Conservation (phyloP, 2,329 filamentous ascomycete genomes). For the Podosphaera fusca region DNA sequence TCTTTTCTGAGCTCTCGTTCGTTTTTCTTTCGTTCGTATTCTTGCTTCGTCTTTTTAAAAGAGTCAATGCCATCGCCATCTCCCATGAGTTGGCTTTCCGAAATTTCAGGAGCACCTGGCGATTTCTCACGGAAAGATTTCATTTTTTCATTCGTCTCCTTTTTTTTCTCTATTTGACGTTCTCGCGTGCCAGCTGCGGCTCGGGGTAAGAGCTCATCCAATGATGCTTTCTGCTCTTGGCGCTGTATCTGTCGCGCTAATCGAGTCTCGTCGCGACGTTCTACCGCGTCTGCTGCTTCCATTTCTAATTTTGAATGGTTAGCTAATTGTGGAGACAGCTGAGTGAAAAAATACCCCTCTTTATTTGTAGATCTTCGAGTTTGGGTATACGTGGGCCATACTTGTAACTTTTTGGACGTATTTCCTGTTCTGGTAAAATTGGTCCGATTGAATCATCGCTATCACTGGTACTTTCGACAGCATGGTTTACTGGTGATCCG, state of each 20-base stretch:
- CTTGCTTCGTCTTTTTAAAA: constrained; percentile 42
- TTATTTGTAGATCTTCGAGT: constrained; percentile 47
- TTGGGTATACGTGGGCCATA: constrained; percentile 42
- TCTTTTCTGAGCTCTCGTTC: constrained; percentile 67
- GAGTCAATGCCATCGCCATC: constrained; percentile 40
- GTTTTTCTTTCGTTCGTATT: constrained; percentile 50
- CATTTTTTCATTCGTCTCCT: constrained; percentile 48
- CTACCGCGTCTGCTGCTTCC: constrained; percentile 24
- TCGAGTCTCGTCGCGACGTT: constrained; percentile 27
- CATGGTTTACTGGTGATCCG: constrained; percentile 1
- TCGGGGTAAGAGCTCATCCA: constrained; percentile 64
- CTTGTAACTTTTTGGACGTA: constrained; percentile 11
- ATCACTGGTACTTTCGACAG: constrained; percentile 5
- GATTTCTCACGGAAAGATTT: constrained; percentile 48
- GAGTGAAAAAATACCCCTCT: constrained; percentile 19
- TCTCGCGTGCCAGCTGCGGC: constrained; percentile 67
- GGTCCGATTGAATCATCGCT: constrained; percentile 23
- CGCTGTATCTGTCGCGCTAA: constrained; percentile 41
- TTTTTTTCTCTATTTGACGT: constrained; percentile 67
- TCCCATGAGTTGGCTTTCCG: constrained; percentile 59
- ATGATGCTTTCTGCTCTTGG: constrained; percentile 39
- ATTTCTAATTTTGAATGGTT: constrained; percentile 10
- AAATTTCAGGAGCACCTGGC: constrained; percentile 38
- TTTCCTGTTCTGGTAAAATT: constrained; percentile 19
- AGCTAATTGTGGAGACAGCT: background rate